These are phyloP conservation scores for Pseudomicrostroma phylloplanum DNA, from an alignment of 1,284 basidiomycete genomes.

Conservation along the genomic window DNA sequence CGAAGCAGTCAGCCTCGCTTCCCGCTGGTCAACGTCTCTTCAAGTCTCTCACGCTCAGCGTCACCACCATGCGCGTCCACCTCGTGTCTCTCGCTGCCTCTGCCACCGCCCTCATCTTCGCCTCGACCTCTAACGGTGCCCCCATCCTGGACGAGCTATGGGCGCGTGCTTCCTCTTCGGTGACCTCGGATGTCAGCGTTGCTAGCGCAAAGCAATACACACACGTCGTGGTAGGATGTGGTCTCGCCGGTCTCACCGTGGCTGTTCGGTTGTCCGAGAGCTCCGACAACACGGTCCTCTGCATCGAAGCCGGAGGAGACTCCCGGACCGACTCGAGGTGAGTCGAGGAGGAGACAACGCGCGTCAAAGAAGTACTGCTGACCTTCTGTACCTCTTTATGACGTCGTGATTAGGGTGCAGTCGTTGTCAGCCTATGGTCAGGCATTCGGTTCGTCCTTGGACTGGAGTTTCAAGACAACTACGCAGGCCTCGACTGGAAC, in stretches of 20 bases:
- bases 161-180: neutral
- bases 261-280: slow-evolving; percentile 44
- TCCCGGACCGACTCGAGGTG: slow-evolving; percentile 16
- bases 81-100: neutral
- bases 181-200: neutral
- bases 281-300: slow-evolving; percentile 32
- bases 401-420: too few species aligned
- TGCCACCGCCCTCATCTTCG: neutral
- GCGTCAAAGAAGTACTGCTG: slow-evolving; percentile 47
- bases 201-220: slow-evolving; percentile 3
- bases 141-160: slow-evolving; percentile 2
- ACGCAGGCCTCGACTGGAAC: slow-evolving; percentile 30
- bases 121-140: neutral
- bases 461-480: slow-evolving; percentile 58
- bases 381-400: too few species aligned
- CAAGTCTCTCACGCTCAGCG: neutral
- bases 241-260: slow-evolving; percentile 43
- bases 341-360: neutral
- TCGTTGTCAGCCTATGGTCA: slow-evolving; percentile 52
- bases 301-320: slow-evolving; percentile 47
- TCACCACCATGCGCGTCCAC: neutral
- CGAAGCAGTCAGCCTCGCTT: neutral
- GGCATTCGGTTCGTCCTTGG: slow-evolving; percentile 56
- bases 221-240: slow-evolving; percentile 28
- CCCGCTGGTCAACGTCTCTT: neutral